A percentile compares a stretch with the other conserved stretches of the same genome.
phyloP scores from a whole-genome alignment of 306 rosid genomes.

The Pyrus communis region DNA sequence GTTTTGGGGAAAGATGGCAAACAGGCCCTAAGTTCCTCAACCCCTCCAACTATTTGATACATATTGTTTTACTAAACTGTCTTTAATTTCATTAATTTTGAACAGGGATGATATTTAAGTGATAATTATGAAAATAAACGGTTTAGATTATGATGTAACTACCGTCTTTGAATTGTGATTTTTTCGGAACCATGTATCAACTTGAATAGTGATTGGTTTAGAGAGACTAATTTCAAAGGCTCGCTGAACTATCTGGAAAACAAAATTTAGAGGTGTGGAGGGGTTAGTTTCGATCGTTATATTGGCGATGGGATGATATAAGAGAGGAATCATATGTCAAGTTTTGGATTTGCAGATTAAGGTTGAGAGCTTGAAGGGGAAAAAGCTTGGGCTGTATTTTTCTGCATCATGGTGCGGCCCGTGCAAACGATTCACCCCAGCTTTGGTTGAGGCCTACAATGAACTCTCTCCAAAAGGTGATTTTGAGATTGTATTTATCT shows the following conservation, averaged over 20 bases:
- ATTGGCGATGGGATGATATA: neutral
- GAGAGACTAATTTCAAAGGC: neutral
- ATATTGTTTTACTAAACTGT: too few relatives aligned
- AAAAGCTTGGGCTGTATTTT: constrained; percentile 55
- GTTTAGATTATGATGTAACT: neutral
- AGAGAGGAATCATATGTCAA: constrained; percentile 2
- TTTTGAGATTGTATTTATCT: constrained; percentile 47
- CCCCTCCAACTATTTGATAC: too few relatives aligned
- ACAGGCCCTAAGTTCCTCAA: too few relatives aligned
- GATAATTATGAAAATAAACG: neutral
- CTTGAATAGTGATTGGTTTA: neutral
- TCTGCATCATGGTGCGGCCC: constrained; percentile 79
- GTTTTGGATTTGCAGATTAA: constrained; percentile 40
- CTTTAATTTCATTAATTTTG: neutral
- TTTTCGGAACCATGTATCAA: neutral
- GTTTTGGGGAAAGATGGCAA: too few relatives aligned
- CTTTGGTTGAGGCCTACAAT: constrained; percentile 48
- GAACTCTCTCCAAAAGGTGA: constrained; percentile 41
- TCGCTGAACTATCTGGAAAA: neutral
- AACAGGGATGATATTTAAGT: neutral
- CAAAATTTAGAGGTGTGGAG: neutral
- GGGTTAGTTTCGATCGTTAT: neutral
- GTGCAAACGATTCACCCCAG: constrained; percentile 48
- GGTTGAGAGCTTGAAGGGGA: constrained; percentile 56
- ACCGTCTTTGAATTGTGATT: neutral